A percentile compares a stretch with the other conserved stretches of the same genome.
Evolutionary conservation across 2,329 filamentous ascomycete genomes (phyloP).

Genomic region (Calonectria pseudoturangicola): DNA sequence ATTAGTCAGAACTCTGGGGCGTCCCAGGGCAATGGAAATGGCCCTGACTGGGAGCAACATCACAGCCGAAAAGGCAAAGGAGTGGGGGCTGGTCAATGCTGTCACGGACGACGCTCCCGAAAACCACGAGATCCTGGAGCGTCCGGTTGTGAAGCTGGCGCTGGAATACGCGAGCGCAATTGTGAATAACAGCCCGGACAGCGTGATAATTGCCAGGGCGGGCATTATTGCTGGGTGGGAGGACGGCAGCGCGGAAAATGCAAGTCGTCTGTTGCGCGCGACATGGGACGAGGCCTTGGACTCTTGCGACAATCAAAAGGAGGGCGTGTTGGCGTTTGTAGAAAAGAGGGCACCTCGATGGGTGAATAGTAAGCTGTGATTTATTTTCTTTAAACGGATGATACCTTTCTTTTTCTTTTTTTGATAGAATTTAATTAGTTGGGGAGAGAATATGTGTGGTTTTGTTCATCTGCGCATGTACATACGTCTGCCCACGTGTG

Average conservation of each 20-base stretch:
- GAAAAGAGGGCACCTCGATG: slow-evolving; percentile 81
- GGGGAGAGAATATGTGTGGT: too few species aligned
- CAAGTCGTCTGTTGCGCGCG: slow-evolving; percentile 69
- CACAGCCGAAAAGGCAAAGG: slow-evolving; percentile 72
- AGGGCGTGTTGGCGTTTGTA: slow-evolving; percentile 82
- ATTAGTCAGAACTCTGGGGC: slow-evolving; percentile 78
- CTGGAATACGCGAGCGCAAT: slow-evolving; percentile 76
- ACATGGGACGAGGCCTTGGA: slow-evolving; percentile 74
- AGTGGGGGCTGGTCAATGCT: slow-evolving; percentile 81
- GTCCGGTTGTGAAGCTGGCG: slow-evolving; percentile 71
- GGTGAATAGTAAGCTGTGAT: slow-evolving; percentile 74
- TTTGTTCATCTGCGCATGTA: too few species aligned
- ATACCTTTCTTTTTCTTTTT: neutral
- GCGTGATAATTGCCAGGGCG: slow-evolving; percentile 80
- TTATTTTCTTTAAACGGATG: neutral
- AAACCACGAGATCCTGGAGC: slow-evolving; percentile 55
- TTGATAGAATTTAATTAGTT: neutral
- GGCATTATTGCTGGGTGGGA: slow-evolving; percentile 83
- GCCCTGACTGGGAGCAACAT: slow-evolving; percentile 77
- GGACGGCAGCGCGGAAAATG: slow-evolving; percentile 75
- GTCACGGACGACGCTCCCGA: slow-evolving; percentile 65
- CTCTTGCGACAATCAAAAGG: slow-evolving; percentile 80
- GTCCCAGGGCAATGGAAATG: slow-evolving; percentile 80
- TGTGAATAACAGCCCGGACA: slow-evolving; percentile 81
- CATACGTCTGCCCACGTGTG: too few species aligned